A percentile compares a stretch with the other conserved stretches of the same genome.
Evolutionary conservation across 2,329 filamentous ascomycete genomes (phyloP).

Genomic region (Cytospora schulzeri): DNA sequence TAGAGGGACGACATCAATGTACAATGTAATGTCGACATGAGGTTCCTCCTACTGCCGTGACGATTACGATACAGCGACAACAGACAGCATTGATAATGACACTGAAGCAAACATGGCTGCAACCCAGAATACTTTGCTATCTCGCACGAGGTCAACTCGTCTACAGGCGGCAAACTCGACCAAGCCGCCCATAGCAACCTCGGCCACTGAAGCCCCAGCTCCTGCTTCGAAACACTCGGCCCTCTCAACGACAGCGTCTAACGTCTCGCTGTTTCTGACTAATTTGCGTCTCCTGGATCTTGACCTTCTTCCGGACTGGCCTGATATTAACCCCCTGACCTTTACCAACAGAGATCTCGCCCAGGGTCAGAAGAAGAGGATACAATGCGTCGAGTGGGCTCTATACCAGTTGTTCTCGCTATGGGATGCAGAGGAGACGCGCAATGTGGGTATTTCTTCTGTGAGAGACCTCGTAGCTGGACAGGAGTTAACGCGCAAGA

Average conservation of each 20-base stretch:
- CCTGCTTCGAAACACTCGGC: conserved; percentile 1
- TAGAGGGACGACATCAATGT: not conserved
- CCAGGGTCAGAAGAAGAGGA: conserved; percentile 78
- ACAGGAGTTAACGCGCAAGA: conserved; percentile 13
- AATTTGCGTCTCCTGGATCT: conserved; percentile 84
- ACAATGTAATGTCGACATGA: not conserved
- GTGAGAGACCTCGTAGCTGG: not conserved
- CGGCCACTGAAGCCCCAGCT: not conserved
- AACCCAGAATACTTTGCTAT: conserved; percentile 13
- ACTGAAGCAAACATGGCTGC: conserved; percentile 11
- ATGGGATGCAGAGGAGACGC: conserved; percentile 78
- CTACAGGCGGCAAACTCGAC: conserved; percentile 15
- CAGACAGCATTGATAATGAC: not conserved
- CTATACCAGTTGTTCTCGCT: conserved; percentile 84
- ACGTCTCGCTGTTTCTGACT: conserved; percentile 71
- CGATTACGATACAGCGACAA: not conserved
- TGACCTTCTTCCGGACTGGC: conserved; percentile 77
- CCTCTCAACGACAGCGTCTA: conserved; percentile 43
- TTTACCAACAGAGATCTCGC: conserved; percentile 68
- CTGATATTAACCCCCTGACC: conserved; percentile 68
- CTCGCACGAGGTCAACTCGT: conserved; percentile 23
- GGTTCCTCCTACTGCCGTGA: not conserved
- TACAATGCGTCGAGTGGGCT: conserved; percentile 85
- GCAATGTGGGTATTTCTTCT: conserved; percentile 57
- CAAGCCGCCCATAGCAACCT: conserved; percentile 1